Evolutionary conservation across 2,329 filamentous ascomycete genomes (phyloP), one percentile per base, ranked within the genome.

Genomic region (Coleophoma cylindrospora): DNA sequence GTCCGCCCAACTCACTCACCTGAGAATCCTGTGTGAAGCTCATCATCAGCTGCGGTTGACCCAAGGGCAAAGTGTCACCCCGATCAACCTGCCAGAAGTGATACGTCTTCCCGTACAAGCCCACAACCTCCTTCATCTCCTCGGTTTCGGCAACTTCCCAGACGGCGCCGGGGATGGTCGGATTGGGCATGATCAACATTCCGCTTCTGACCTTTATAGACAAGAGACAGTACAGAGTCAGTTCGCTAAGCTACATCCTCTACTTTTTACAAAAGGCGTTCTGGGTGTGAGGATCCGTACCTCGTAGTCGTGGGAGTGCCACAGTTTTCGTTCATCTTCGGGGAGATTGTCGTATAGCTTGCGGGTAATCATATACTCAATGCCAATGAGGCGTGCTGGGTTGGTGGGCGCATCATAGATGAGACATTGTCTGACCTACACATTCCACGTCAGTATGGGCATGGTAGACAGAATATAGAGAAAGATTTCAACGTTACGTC

Each of bases 41-140:
- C 54, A 75, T 81, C 79, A 87, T 86, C 57, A 87, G 66, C 66
- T 83, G 68, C 49, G 84, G 82, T 54, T 69, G 64, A 0, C 83
- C 83, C 55, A 86, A 61, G 1, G 83, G 83, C 48, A 86, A 59
- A n/a, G 47, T 51, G 61, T 92, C 81, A 0, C 88, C 88, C 6
- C 79, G 73, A 68, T 95, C 89, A 14, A 86, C 81, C 75, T 95
- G 88, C 90, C 91, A 95, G 40, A 94, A 74, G 65, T 95, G 89
- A 66, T 86, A 94, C 1, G 86, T 81, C 65, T 95, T 95, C 10
- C 90, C 90, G 62, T 95, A 95, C 3, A 94, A 65, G 1, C 79
- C 74, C 3, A 89, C 70, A 0, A 94, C 76, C 51, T 91, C 76
- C 54, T 86, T 80, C 88, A 95, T 94, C 68, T 92, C 89, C 43